Evolutionary conservation across 768 basidiomycete genomes (phyloP).

Genomic region (Lactifluus volemus): DNA sequence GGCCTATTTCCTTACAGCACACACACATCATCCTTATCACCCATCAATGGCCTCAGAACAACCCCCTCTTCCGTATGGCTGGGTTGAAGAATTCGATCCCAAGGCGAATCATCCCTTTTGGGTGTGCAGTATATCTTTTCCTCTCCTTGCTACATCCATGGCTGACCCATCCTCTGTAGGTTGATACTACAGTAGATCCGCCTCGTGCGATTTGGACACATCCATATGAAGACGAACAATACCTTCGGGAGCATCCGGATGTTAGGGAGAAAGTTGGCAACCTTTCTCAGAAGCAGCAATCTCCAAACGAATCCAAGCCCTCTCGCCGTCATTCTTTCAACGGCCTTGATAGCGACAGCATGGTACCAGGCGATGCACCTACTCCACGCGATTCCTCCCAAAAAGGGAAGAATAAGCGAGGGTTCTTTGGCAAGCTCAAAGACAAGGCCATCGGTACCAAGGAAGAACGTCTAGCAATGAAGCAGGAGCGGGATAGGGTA

Average conservation of each 20-base stretch:
- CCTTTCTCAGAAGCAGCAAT: neutral
- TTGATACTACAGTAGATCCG: conserved; percentile 54
- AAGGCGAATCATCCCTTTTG: conserved; percentile 40
- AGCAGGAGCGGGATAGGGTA: conserved; percentile 28
- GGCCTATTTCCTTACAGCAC: no score
- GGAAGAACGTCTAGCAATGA: conserved; percentile 48
- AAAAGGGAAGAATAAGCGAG: conserved; percentile 32
- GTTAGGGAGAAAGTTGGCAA: conserved; percentile 30
- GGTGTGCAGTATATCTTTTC: conserved; percentile 26
- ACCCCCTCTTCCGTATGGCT: conserved; percentile 46
- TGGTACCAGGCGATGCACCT: conserved; percentile 1
- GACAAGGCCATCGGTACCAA: conserved; percentile 57
- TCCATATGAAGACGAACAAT: conserved; percentile 61
- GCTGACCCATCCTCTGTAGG: conserved; percentile 29
- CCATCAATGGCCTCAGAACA: conserved; percentile 23
- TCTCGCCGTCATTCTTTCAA: conserved; percentile 18
- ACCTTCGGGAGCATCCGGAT: conserved; percentile 47
- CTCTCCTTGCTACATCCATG: neutral
- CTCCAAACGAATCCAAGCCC: neutral
- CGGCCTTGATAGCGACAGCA: conserved; percentile 21
- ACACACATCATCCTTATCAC: neutral
- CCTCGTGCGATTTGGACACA: conserved; percentile 66
- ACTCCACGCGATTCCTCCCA: neutral
- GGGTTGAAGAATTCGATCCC: conserved; percentile 43
- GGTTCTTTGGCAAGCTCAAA: conserved; percentile 52